Evolutionary conservation across 129 eudicot species (phyloP).

Genomic region (Calendula officinalis): DNA sequence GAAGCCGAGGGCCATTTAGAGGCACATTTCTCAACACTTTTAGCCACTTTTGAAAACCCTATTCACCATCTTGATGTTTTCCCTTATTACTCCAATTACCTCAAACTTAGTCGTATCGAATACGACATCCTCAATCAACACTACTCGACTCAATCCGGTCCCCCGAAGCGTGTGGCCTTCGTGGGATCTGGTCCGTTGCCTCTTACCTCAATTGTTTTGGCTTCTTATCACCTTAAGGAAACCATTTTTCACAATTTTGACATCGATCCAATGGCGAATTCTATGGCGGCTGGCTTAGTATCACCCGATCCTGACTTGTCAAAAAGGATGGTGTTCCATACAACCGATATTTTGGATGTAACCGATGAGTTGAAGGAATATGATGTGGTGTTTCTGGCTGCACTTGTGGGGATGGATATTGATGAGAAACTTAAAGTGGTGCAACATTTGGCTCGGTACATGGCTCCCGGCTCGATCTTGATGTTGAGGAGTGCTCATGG

Average conservation of each 20-base stretch:
- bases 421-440: constrained; percentile 56
- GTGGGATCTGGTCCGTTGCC: constrained; percentile 96
- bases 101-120: constrained; percentile 67
- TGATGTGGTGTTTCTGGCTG: constrained; percentile 83
- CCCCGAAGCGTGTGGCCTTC: constrained; percentile 56
- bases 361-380: constrained; percentile 45
- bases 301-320: constrained; percentile 53
- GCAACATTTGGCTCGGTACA: constrained; percentile 58
- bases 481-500: constrained; percentile 96
- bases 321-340: constrained; percentile 60
- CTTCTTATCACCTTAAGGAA: constrained; percentile 50
- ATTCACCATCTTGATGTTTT: constrained; percentile 60
- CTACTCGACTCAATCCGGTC: constrained; percentile 9
- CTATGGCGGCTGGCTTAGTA: constrained; percentile 60
- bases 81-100: constrained; percentile 76
- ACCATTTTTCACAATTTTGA: constrained; percentile 77
- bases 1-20: constrained; percentile 78
- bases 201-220: constrained; percentile 75
- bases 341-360: constrained; percentile 60
- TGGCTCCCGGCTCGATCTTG: constrained; percentile 69
- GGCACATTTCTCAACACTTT: constrained; percentile 60
- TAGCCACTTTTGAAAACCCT: constrained; percentile 51
- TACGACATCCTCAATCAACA: constrained; percentile 51
- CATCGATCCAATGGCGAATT: constrained; percentile 63
- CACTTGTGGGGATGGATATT: constrained; percentile 84